These are phyloP conservation scores for Mycosphaerella arachidis DNA, from an alignment of 2,329 filamentous ascomycete genomes.

Conservation along the genomic window DNA sequence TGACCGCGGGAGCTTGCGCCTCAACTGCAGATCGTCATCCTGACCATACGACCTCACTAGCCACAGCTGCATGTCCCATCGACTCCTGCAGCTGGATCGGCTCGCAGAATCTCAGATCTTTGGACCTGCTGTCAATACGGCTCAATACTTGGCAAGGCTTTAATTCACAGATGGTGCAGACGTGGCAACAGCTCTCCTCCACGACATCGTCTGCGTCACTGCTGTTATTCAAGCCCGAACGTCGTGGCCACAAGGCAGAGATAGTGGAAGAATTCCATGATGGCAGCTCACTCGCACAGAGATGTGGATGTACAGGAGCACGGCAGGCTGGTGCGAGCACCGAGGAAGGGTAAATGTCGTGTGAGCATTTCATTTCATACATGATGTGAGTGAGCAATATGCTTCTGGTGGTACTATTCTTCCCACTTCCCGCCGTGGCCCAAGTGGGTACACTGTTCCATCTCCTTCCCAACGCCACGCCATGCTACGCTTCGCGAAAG, in stretches of 20 bases:
- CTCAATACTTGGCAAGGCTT: neutral
- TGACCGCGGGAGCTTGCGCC: neutral
- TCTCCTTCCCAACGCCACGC: neutral
- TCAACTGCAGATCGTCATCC: neutral
- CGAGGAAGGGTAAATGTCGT: neutral
- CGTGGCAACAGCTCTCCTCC: neutral
- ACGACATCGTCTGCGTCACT: neutral
- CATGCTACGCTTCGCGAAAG: constrained; percentile 2
- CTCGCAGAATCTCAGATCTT: neutral
- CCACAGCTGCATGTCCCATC: neutral
- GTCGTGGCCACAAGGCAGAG: neutral
- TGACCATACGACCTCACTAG: neutral
- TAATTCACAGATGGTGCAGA: neutral
- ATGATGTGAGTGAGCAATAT: neutral
- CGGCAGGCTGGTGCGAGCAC: neutral
- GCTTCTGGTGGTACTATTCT: neutral
- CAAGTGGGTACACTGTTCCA: too few relatives aligned
- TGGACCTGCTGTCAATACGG: too few relatives aligned
- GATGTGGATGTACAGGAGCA: neutral
- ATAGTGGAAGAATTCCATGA: neutral
- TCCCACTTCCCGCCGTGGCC: neutral
- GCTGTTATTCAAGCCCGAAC: neutral
- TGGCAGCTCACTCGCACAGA: neutral
- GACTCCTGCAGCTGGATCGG: neutral
- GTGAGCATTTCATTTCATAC: neutral